Base-by-base conservation (phyloP, 2,329 filamentous ascomycete genomes). In the Lojkania enalia region DNA sequence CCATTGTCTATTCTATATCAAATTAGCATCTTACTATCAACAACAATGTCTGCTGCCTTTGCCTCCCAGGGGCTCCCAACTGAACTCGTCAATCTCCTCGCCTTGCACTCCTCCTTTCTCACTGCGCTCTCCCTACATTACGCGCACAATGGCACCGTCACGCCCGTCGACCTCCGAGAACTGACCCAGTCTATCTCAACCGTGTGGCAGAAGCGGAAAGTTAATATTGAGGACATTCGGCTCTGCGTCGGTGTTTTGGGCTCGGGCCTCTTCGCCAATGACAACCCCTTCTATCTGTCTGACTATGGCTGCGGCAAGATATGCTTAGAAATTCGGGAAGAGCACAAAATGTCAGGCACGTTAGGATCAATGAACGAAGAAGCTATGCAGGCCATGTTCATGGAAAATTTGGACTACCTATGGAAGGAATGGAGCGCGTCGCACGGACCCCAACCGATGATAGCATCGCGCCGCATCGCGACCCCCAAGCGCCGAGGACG, bases 381-480 rank as follows among this genome's bases (percentile, higher is more conserved):
- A n/a, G 69, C 67, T 2, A 58, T 80, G 27, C 79, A 78, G 30
- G 64, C 67, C 15, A 64, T 69, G 30, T 84, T 84, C 54, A 76
- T 78, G 49, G 61, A 71, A 13, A 69, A 70, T 11, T 52, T 82
- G 32, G 69, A 75, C 35, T 53, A 67, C 13, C 55, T 73, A 11
- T 82, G 76, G 76, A 65, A 59, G 6, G 62, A 64, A 37, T 74
- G 73, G 66, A 70, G 49, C 32, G 58, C 51, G 1, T 49, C 52
- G 20, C 50, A 47, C 15, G 30, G 35, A 19, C 11, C 9, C 14
- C 18, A 58, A 57, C 29, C 61, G 58, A 39, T 42, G 18, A n/a
- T 53, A n/a, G 23, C 49, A n/a, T 43, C 51, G 12, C 60, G 60
- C 3, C 60, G 49, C 44, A 67, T 49, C 56, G 61, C 44, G 42